Base-by-base conservation (phyloP, 1,139 yeast species). In the Meyerozyma athensensis region DNA sequence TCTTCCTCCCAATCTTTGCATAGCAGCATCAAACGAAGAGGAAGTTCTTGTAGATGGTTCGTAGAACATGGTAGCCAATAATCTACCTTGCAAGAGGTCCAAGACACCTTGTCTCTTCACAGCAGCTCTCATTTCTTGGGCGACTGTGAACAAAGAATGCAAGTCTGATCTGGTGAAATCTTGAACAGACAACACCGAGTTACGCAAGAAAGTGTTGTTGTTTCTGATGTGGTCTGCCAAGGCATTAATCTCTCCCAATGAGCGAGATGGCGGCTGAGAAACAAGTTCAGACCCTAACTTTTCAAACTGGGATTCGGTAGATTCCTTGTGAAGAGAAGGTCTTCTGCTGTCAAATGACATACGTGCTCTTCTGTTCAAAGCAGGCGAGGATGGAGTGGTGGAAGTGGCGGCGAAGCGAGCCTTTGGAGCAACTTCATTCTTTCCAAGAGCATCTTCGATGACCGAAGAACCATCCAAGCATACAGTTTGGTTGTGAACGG, bases 1-100 rank as follows among this genome's bases (percentile, higher is more conserved):
- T 63, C 96, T 81, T 59, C 99, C 99, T 62, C 99, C 99, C 54
- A 94, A 76, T 71, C 99, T 85, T 74, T 94, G 97, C 98, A 94
- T 94, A 44, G 99, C 99, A 52, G 97, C 96, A 63, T 94, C 96
- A 61, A 94, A 94, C 2, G 97, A 90, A 18, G 97, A 81, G 13
- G 95, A 79, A 22, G 99, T 94, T 66, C 99, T 79, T 34, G 99
- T 94, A 8, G 97, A 87, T 52, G 99, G 98, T 70, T 94, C 99
- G 63, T 89, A 94, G 72, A 94, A 94, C 74, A 94, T 82, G 18
- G 97, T 92, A 37, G 97, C 87, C 58, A 94, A 73, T 38, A 94
- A 81, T 58, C 96, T 81, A 44, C 97, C 96, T 65, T 81, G 77
- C 66, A 92, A 77, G 45, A 94, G 65, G 61, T 92, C 96, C 60